These are phyloP conservation scores for Aspergillus bertholletiae DNA, from an alignment of 495 filamentous ascomycete genomes.

Conservation along the genomic window DNA sequence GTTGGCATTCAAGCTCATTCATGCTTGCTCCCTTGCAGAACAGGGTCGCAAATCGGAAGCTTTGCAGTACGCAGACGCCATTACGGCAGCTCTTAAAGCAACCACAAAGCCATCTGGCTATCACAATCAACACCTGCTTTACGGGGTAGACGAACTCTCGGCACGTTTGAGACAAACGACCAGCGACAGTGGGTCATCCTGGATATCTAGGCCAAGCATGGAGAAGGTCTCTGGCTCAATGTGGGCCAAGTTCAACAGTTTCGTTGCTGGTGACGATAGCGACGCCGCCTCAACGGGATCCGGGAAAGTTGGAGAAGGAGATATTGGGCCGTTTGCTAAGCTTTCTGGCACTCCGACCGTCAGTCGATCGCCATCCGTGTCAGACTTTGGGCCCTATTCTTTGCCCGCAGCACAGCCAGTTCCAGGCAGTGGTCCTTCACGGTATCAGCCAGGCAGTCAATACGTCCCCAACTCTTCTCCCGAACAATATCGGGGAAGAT, in stretches of 20 bases:
- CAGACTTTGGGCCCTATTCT: constrained; percentile 63
- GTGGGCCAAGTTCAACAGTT: constrained; percentile 89
- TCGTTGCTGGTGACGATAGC: constrained; percentile 87
- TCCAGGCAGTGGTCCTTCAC: constrained; percentile 47
- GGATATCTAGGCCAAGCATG: constrained; percentile 93
- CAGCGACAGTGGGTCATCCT: constrained; percentile 63
- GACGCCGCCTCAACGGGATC: constrained; percentile 58
- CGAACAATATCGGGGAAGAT: constrained; percentile 42
- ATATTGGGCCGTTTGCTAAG: constrained; percentile 75
- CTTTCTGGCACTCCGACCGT: constrained; percentile 77
- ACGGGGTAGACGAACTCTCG: constrained; percentile 76
- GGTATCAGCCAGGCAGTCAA: constrained; percentile 59
- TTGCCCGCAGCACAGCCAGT: constrained; percentile 31
- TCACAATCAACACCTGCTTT: constrained; percentile 69
- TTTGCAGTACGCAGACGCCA: constrained; percentile 85
- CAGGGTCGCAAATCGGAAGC: constrained; percentile 78
- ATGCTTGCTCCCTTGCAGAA: constrained; percentile 81
- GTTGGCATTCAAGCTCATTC: constrained; percentile 81
- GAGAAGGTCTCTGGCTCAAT: constrained; percentile 86
- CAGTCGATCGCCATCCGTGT: constrained; percentile 72
- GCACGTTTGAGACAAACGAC: constrained; percentile 80
- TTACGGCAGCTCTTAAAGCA: constrained; percentile 71
- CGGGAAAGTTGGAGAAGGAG: constrained; percentile 50
- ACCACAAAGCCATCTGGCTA: constrained; percentile 82
- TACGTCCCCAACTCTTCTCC: constrained; percentile 48